Conservation (phyloP, 306 rosid species). For the cucumber (Cucumis sativus) region DNA sequence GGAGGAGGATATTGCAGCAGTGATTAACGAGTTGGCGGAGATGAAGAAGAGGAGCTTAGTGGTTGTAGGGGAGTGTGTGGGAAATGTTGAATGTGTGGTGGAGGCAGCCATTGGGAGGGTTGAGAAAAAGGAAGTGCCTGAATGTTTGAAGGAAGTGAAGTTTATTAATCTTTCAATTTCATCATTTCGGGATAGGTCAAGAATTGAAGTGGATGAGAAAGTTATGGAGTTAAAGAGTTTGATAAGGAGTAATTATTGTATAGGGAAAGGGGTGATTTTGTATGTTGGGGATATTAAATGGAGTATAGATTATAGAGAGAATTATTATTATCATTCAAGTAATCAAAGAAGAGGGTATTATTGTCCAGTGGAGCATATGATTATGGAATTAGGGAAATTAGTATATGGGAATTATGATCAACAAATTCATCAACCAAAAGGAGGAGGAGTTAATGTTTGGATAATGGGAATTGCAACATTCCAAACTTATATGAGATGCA, state of each 20-base stretch:
- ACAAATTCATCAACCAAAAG: neutral
- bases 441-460: conserved; percentile 25
- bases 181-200: conserved; percentile 33
- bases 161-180: conserved; percentile 41
- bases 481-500: conserved; percentile 71
- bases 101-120: conserved; percentile 53
- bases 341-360: conserved; percentile 37
- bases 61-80: conserved; percentile 76
- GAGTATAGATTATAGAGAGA: conserved; percentile 37
- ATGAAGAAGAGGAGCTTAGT: conserved; percentile 42
- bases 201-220: conserved; percentile 57
- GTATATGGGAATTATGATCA: conserved; percentile 27
- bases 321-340: neutral
- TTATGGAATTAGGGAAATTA: conserved; percentile 74
- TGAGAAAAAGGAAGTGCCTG: conserved; percentile 54
- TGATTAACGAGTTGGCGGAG: conserved; percentile 39
- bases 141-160: conserved; percentile 47
- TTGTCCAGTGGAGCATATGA: conserved; percentile 68
- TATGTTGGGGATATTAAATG: conserved; percentile 83
- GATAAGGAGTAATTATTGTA: conserved; percentile 10
- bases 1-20: conserved; percentile 46
- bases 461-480: conserved; percentile 78
- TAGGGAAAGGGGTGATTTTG: conserved; percentile 55
- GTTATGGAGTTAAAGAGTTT: conserved; percentile 43
- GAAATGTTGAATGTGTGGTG: conserved; percentile 44